A percentile compares a stretch with the other conserved stretches of the same genome.
phyloP scores from a whole-genome alignment of 208 protist species.

The Crithidia acanthocephali region DNA sequence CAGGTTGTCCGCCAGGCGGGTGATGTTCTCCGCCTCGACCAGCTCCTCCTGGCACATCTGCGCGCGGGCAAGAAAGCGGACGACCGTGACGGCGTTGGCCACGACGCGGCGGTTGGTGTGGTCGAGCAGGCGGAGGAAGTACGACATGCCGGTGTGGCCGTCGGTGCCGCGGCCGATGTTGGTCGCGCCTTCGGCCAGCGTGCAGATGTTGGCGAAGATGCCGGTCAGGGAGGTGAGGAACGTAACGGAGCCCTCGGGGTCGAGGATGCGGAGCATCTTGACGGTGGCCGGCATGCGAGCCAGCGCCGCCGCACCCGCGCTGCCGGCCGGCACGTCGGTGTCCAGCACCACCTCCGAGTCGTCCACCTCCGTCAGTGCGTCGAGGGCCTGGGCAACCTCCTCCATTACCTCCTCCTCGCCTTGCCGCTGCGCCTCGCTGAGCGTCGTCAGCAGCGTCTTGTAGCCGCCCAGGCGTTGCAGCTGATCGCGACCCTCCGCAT shows the following conservation, averaged over 20 bases:
- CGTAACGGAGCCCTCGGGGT: slow-evolving; percentile 68
- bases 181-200: slow-evolving; percentile 55
- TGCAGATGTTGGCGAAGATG: slow-evolving; percentile 85
- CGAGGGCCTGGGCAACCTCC: slow-evolving; percentile 64
- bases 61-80: slow-evolving; percentile 76
- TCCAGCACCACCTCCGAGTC: slow-evolving; percentile 75
- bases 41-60: slow-evolving; percentile 70
- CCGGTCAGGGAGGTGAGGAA: slow-evolving; percentile 82
- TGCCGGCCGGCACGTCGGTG: slow-evolving; percentile 70
- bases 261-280: slow-evolving; percentile 91
- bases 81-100: slow-evolving; percentile 59
- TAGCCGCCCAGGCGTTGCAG: slow-evolving; percentile 63
- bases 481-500: slow-evolving; percentile 54
- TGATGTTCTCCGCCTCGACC: slow-evolving; percentile 52
- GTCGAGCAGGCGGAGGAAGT: slow-evolving; percentile 80
- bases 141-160: slow-evolving; percentile 77
- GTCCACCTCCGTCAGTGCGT: slow-evolving; percentile 68
- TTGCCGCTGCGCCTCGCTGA: slow-evolving; percentile 84
- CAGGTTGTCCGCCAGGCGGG: slow-evolving; percentile 63
- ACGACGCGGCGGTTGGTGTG: slow-evolving; percentile 73
- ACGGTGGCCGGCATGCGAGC: slow-evolving; percentile 76
- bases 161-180: slow-evolving; percentile 74
- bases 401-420: slow-evolving; percentile 77
- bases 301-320: slow-evolving; percentile 71
- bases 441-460: slow-evolving; percentile 58